Conservation (phyloP, 139 green algal genomes). For the Haematococcus sp. region DNA sequence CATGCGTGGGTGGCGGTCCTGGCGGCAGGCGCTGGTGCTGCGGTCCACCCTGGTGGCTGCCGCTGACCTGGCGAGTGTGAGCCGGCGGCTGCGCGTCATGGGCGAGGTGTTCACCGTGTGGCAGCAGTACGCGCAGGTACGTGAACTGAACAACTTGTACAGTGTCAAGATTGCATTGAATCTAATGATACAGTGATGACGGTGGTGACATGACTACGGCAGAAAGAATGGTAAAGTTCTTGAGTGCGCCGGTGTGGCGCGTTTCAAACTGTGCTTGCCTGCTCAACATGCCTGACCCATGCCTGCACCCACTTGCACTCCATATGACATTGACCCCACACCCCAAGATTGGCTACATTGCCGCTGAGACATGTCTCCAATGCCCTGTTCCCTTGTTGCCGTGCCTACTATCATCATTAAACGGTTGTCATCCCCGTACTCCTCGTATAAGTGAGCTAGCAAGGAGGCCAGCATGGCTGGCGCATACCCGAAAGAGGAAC, state of each 20-base stretch:
- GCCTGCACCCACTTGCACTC: not conserved
- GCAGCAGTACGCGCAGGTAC: slow-evolving; percentile 25
- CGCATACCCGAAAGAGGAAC: no score
- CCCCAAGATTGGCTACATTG: no score
- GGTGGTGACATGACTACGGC: not conserved
- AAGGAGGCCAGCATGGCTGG: no score
- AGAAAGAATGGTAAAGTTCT: not conserved
- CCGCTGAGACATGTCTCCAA: no score
- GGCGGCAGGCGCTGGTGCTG: slow-evolving; percentile 7
- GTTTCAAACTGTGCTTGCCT: not conserved
- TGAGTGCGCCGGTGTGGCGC: not conserved
- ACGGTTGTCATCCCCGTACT: no score
- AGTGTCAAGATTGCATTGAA: not conserved
- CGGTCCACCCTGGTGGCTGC: not conserved
- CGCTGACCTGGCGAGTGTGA: slow-evolving; percentile 3
- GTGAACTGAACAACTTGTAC: no score
- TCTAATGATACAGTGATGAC: not conserved
- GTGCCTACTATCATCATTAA: no score
- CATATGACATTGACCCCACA: no score
- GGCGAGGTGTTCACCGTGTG: slow-evolving; percentile 28
- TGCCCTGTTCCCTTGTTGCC: no score
- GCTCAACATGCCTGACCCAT: not conserved
- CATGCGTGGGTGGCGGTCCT: slow-evolving; percentile 8
- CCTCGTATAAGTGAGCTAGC: no score
- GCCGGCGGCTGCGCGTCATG: slow-evolving; percentile 12